A percentile compares a stretch with the other conserved stretches of the same genome.
Conservation (phyloP, 768 basidiomycete species). For the Lactarius hatsudake region DNA sequence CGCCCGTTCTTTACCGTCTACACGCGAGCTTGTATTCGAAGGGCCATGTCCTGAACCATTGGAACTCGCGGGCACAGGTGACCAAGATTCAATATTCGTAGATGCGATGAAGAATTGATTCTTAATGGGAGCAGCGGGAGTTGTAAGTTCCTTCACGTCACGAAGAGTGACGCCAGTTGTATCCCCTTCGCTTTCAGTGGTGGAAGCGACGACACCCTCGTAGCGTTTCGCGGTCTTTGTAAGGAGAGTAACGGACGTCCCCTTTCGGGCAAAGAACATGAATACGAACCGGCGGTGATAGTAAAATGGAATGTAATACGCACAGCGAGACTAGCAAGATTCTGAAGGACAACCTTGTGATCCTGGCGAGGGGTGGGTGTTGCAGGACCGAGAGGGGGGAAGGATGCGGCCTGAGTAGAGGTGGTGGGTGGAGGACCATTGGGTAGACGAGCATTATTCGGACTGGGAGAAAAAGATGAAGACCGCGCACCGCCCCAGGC, state of each 20-base stretch:
- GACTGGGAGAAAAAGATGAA: conserved; percentile 62
- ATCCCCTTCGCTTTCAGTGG: conserved; percentile 59
- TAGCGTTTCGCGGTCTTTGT: conserved; percentile 71
- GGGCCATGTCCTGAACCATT: conserved; percentile 43
- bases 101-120: conserved; percentile 67
- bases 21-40: conserved; percentile 30
- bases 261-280: conserved; percentile 40
- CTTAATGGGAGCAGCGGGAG: conserved; percentile 63
- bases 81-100: conserved; percentile 69
- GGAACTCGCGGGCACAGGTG: conserved; percentile 31
- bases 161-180: conserved; percentile 72
- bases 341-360: conserved; percentile 47
- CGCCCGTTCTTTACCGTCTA: conserved; percentile 54
- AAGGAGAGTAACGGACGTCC: conserved; percentile 68
- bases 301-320: conserved; percentile 30
- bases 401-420: conserved; percentile 27
- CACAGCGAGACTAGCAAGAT: conserved; percentile 60
- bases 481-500: conserved; percentile 70
- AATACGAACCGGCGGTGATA: not conserved
- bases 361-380: conserved; percentile 40
- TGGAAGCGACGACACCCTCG: conserved; percentile 65
- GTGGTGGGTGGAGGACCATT: conserved; percentile 39
- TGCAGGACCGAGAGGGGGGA: conserved; percentile 43
- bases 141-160: conserved; percentile 70
- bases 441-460: conserved; percentile 42